Base-by-base conservation (phyloP, 495 filamentous ascomycete species). In the Paragyromitra xinjiangensis region DNA sequence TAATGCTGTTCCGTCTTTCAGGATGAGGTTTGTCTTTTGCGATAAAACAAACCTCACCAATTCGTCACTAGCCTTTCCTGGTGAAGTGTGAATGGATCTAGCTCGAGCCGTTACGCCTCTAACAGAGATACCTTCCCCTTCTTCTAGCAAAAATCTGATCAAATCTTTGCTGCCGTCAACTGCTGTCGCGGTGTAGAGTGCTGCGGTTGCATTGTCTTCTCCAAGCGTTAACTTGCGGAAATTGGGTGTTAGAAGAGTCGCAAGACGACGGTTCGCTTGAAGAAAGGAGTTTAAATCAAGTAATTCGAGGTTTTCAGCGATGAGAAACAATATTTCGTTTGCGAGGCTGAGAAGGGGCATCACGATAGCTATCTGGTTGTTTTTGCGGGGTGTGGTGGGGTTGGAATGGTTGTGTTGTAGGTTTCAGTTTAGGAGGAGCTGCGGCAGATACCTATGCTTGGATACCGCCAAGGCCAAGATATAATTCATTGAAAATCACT, bases 141-240 rank as follows among this genome's bases (percentile, higher is more conserved):
- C 48, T 29, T 72, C 73, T 3, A 76, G 39, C 14, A 76, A 68
- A 24, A 76, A 34, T 14, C 48, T 72, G 26, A 76, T 22, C 14
- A 76, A 40, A 14, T 51, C 48, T 11, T 37, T 3, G 39, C 44
- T 24, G 40, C 50, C 14, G 29, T 42, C 29, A 5, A 61, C 53
- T 5, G 74, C 74, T 34, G 74, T 61, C 1, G 74, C 73, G 40
- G 59, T 59, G 51, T 73, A 73, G 69, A 77, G 74, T 3, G 74
- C 74, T 8, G 74, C 74, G 12, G 69, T 2, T 29, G 74, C 74
- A 29, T 65, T 44, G 7, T 45, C 48, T 7, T 5, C 14, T 8
- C 19, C 7, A 51, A 58, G 55, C 16, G 61, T 51, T n/a, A 14
- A n/a, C 29, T 61, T 77, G 53, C 69, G 69, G 74, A 77, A 73